Evolutionary conservation across 192 early-diverging fungal species (phyloP), one percentile per base, ranked within the genome.

Genomic region (Coemansia sp.): DNA sequence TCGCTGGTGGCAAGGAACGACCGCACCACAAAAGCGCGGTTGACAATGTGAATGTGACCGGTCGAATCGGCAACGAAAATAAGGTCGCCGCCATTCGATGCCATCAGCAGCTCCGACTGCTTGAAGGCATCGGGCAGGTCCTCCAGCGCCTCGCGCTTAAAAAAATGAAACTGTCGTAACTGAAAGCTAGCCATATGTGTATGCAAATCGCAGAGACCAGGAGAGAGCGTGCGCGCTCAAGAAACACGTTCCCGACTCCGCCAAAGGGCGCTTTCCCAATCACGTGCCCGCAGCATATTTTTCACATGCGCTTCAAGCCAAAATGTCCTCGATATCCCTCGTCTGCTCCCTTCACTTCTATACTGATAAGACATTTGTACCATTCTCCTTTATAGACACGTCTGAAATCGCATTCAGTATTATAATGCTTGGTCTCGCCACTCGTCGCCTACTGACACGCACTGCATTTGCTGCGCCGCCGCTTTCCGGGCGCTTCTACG

Each of bases 21-120:
- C 54, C 84, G 85, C 12, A 84, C 84, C 26, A 85, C 82, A 50
- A 92, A 84, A 14, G 67, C 56, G 44, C 85, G 82, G 63, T 90
- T 88, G 63, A 89, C 81, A 54, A 90, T 83, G 71, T 89, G 86
- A 5, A 93, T 64, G 44, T 54, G 64, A 30, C 80, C 74, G 1
- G 63, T 64, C 30, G 74, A 44, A 64, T 82, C 80, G 23, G 80
- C 73, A 2, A 77, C 49, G 32, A 82, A 82, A 26, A 81, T 59
- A 4, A 81, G 63, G 56, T 73, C 78, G 60, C 73, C 74, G 67
- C 67, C 67, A 64, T 68, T 65, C 0, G 78, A 81, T 5, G 70
- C 64, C 59, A 82, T 32, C 49, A 74, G 65, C 61, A 74, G 80
- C 71, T 74, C 80, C 41, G 71, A 55, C 65, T 65, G 65, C 56